Conservation (phyloP, 164 flowering plant species). For the Dillenia suffruticosa region DNA sequence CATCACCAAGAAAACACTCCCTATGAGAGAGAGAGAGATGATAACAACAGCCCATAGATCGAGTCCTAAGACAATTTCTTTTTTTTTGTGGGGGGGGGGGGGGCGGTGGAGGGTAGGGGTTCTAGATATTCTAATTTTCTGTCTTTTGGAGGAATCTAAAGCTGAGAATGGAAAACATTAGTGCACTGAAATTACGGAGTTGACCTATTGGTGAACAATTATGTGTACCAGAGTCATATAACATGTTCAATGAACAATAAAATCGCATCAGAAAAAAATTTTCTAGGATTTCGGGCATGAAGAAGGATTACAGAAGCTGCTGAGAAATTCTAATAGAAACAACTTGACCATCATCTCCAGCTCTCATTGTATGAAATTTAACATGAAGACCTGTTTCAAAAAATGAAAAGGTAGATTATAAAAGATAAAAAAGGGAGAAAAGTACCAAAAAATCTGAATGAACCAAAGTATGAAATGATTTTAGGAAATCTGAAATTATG, state of each 20-base stretch:
- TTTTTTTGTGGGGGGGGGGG: neutral
- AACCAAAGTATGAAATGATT: no score
- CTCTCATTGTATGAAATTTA: constrained; percentile 67
- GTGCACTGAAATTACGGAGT: neutral
- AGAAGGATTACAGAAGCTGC: constrained; percentile 59
- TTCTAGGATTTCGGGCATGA: neutral
- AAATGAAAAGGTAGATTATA: neutral
- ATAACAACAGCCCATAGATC: neutral
- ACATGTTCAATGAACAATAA: neutral
- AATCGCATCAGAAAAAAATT: no score
- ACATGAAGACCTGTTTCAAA: constrained; percentile 62
- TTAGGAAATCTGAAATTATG: neutral
- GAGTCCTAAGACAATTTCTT: neutral
- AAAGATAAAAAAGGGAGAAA: neutral
- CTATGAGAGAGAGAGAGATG: neutral
- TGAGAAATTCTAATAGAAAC: constrained; percentile 84
- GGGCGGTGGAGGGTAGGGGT: neutral
- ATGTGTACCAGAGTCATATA: no score
- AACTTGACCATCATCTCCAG: constrained; percentile 58
- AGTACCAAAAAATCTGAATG: neutral
- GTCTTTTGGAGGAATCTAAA: no score
- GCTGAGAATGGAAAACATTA: no score
- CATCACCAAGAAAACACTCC: no score
- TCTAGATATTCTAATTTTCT: neutral
- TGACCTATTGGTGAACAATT: constrained; percentile 2